phyloP scores from a whole-genome alignment of 352 stramenopile species.

The Phytophthora palmivora region DNA sequence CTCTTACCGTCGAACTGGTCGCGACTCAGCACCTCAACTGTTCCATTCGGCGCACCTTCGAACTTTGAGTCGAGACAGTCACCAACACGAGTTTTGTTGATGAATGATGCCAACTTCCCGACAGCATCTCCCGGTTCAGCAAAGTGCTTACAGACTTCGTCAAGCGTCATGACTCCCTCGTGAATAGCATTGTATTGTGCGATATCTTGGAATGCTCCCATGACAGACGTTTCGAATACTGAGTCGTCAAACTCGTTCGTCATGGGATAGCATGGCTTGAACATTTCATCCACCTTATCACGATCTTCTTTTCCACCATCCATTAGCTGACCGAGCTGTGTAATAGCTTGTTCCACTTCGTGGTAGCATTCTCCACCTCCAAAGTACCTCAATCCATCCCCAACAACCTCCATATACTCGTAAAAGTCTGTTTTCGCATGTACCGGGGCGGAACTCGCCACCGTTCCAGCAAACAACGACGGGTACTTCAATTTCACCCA shows the following conservation, averaged over 20 bases:
- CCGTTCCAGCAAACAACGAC: conserved; percentile 91
- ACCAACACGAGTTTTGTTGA: conserved; percentile 58
- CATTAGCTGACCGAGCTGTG: conserved; percentile 59
- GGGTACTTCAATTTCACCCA: conserved; percentile 95
- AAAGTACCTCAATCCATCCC: conserved; percentile 82
- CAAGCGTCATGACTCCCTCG: conserved; percentile 56
- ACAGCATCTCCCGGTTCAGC: conserved; percentile 38
- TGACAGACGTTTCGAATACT: conserved; percentile 77
- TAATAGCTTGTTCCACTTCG: conserved; percentile 68
- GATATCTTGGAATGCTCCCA: conserved; percentile 83
- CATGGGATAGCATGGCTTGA: conserved; percentile 78
- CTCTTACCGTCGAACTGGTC: conserved; percentile 73
- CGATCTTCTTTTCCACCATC: conserved; percentile 56
- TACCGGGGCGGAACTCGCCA: conserved; percentile 92
- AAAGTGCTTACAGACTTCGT: conserved; percentile 74
- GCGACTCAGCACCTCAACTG: conserved; percentile 68
- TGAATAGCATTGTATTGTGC: conserved; percentile 76
- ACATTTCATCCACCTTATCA: conserved; percentile 53
- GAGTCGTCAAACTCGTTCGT: conserved; percentile 83
- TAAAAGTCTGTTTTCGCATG: conserved; percentile 83
- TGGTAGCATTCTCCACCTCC: conserved; percentile 84
- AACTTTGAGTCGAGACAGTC: conserved; percentile 85
- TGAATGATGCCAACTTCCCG: conserved; percentile 61
- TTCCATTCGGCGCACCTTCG: conserved; percentile 67
- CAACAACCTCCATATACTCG: conserved; percentile 91